Conservation (phyloP, 768 basidiomycete species). For the Chalciporus pseudorubinellus region DNA sequence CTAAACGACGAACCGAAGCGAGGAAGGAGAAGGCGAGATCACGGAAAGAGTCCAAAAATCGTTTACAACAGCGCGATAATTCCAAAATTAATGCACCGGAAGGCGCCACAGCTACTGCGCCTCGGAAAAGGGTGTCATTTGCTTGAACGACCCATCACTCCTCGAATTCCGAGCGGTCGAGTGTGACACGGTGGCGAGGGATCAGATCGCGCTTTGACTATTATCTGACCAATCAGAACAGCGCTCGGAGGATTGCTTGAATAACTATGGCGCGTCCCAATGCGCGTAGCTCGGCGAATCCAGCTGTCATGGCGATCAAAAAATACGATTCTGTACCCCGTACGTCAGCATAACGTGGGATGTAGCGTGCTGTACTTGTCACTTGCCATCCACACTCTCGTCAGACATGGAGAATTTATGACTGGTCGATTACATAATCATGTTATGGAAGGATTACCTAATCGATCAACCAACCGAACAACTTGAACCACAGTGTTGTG, state of each 20-base stretch:
- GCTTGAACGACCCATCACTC: constrained; percentile 23
- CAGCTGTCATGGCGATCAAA: constrained; percentile 18
- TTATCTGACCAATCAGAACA: constrained; percentile 5
- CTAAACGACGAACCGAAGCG: constrained; percentile 34
- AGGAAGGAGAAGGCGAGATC: constrained; percentile 41
- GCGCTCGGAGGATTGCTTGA: constrained; percentile 13
- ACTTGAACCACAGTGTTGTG: neutral
- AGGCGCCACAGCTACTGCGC: constrained; percentile 7
- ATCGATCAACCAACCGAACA: neutral
- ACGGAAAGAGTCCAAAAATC: constrained; percentile 24
- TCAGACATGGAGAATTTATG: constrained; percentile 1
- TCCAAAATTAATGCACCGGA: constrained; percentile 12
- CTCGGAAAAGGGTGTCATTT: constrained; percentile 37
- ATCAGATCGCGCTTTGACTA: constrained; percentile 24
- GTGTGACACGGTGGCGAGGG: constrained; percentile 11
- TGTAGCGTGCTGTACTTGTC: neutral
- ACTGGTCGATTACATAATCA: constrained; percentile 9
- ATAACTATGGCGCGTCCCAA: constrained; percentile 9
- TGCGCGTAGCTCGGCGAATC: constrained; percentile 19
- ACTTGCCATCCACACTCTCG: neutral
- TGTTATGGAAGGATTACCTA: constrained; percentile 6
- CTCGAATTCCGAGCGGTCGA: constrained; percentile 16
- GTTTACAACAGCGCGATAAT: constrained; percentile 11
- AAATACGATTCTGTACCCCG: constrained; percentile 10
- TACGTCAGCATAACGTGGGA: constrained; percentile 14